Evolutionary conservation across 441 rosid genomes (phyloP), one percentile per base, ranked within the genome.

Genomic region (Theobroma grandiflorum): DNA sequence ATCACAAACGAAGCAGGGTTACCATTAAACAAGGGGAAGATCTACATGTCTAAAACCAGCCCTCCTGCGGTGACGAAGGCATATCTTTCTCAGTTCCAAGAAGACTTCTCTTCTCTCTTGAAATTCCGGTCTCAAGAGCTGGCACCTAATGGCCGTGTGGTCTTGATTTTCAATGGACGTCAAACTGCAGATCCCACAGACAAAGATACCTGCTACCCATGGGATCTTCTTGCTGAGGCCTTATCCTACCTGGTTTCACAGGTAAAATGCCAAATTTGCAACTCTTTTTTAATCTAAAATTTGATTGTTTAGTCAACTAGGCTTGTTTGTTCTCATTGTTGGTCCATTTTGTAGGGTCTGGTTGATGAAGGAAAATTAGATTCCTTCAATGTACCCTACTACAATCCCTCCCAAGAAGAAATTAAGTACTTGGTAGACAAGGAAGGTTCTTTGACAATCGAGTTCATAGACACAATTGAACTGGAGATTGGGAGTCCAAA

Each of bases 291-390:
- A n/a, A n/a, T n/a, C n/a, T n/a, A n/a, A n/a, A n/a, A n/a, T n/a
- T n/a, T n/a, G n/a, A n/a, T n/a, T n/a, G n/a, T n/a, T n/a, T n/a
- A n/a, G n/a, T n/a, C n/a, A n/a, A n/a, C n/a, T n/a, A n/a, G 16
- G n/a, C n/a, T 53, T 53, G 58, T 53, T 16, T 49, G 4, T 49
- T 53, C 57, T 52, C 58, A 53, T 53, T 53, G 26, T n/a, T 55
- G 26, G 31, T 57, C 8, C 63, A 20, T 58, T 6, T 58, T 58
- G 3, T 20, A 58, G 63, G 33, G 35, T 22, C 2, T 58, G 15
- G 9, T 58, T 58, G 63, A 58, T 58, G 63, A 58, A 58, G 63
- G 22, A 35, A 58, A 58, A 58, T 58, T 58, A 10, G 63, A 58
- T 5, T 58, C 63, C 31, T 58, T 58, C 63, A 58, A 58, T 8